Evolutionary conservation across 2,329 filamentous ascomycete species (phyloP), one percentile per base, ranked within the genome.

Genomic region (Hypoxylon rubiginosum): DNA sequence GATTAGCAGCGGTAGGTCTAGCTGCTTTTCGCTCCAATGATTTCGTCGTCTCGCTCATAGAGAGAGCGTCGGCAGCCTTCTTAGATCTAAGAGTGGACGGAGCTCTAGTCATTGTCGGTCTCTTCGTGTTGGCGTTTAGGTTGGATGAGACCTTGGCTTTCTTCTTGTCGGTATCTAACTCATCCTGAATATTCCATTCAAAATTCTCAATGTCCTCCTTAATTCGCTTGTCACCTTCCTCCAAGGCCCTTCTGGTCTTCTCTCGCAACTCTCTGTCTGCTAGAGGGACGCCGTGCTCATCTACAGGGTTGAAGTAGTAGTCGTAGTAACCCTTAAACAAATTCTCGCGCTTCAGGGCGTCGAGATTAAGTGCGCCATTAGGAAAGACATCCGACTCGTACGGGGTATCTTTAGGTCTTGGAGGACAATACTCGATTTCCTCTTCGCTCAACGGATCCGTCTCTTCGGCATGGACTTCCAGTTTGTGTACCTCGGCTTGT

Each of bases 381-480:
- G 89, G 88, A 66, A 91, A 88, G 62, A 91, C 85, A 58, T 93
- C 90, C 19, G 90, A 91, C 71, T 91, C 84, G 73, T 92, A 92
- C 0, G 87, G 86, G 10, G 88, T 81, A n/a, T 88, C 85, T 70
- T 85, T 86, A 1, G 90, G 86, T 65, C 84, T 90, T 0, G 93
- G 93, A 5, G 95, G 93, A 77, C 93, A 94, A 78, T 97, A 97
- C 82, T 98, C 96, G 65, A 95, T 88, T 58, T 97, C 94, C 26
- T 90, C 89, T 48, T 92, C 88, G 26, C 86, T 82, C 13, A 81
- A 72, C 2, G 76, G 74, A 54, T 82, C 84, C 28, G 76, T 77
- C 41, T 81, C 79, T 55, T 90, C 86, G 4, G 84, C 83, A 59
- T 90, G 88, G 41, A 89, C 82, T 54, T 90, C 86, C 49, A 93